Conservation (phyloP, 2,329 filamentous ascomycete genomes). For the Bipolaris victoriae region DNA sequence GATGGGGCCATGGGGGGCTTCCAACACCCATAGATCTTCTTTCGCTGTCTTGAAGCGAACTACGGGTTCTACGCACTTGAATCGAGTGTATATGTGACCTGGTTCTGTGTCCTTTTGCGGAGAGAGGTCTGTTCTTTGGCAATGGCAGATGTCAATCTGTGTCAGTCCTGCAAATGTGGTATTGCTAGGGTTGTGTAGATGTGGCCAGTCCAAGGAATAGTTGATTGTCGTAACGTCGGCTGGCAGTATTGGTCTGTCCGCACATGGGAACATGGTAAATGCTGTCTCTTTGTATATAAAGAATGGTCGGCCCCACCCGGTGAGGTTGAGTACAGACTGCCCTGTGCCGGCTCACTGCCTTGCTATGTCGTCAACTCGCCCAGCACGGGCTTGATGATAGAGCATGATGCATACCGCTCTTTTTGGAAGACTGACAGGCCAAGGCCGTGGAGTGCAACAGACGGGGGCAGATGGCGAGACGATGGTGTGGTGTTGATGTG, state of each 20-base stretch:
- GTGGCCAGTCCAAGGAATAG: slow-evolving; percentile 39
- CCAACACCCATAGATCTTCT: slow-evolving; percentile 35
- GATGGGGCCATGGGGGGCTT: slow-evolving; percentile 30
- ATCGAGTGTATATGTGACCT: slow-evolving; percentile 42
- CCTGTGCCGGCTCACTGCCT: slow-evolving; percentile 1
- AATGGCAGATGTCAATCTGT: slow-evolving; percentile 38
- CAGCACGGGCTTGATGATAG: slow-evolving; percentile 21
- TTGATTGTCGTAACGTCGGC: slow-evolving; percentile 47
- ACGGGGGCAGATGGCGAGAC: not conserved
- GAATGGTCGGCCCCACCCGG: not conserved
- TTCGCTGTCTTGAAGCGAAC: slow-evolving; percentile 26
- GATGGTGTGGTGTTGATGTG: not conserved
- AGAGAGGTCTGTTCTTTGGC: slow-evolving; percentile 20
- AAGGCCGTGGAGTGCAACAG: not conserved
- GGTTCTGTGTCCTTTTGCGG: slow-evolving; percentile 13
- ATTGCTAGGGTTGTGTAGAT: slow-evolving; percentile 40
- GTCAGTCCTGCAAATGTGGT: slow-evolving; percentile 36
- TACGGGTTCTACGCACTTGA: slow-evolving; percentile 32
- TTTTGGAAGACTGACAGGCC: slow-evolving; percentile 1
- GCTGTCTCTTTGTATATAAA: not conserved
- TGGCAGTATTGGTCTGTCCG: slow-evolving; percentile 31
- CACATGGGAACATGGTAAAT: slow-evolving; percentile 19
- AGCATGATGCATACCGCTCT: slow-evolving; percentile 26
- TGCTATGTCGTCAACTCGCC: slow-evolving; percentile 6
- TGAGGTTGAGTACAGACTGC: not conserved